phyloP scores from a whole-genome alignment of 139 green algal species.

The Chlamydomonas sphaeroides region DNA sequence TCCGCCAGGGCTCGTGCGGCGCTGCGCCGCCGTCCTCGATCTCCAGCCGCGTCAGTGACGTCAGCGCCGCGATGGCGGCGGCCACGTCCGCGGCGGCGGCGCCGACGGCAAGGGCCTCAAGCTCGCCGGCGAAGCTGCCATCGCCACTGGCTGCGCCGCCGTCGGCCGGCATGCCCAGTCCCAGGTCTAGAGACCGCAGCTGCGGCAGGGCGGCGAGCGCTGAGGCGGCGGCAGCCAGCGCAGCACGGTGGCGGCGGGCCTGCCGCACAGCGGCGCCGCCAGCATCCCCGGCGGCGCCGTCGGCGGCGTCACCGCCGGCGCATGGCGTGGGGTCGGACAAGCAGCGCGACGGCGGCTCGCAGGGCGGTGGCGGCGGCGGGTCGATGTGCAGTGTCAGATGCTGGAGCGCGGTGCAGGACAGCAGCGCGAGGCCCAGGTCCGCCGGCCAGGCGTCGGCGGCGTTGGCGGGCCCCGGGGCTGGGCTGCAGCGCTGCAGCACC shows the following conservation, averaged over 20 bases:
- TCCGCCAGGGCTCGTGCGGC: slow-evolving; percentile 6
- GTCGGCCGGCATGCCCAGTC: background rate
- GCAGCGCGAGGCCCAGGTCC: background rate
- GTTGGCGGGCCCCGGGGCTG: too few relatives aligned
- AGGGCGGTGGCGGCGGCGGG: too few relatives aligned
- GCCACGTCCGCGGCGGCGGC: background rate
- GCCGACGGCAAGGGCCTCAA: background rate
- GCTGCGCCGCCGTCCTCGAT: background rate
- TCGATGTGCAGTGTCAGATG: background rate
- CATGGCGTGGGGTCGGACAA: too few relatives aligned
- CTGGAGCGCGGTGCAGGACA: background rate
- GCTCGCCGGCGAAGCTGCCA: background rate
- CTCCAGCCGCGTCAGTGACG: background rate
- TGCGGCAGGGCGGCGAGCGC: background rate
- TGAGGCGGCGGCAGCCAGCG: too few relatives aligned
- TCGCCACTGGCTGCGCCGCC: background rate
- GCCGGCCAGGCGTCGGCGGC: background rate
- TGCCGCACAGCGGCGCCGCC: too few relatives aligned
- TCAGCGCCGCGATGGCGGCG: background rate
- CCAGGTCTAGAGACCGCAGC: slow-evolving; percentile 10
- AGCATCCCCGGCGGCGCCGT: background rate
- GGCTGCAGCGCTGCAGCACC: background rate
- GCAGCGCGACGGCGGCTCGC: too few relatives aligned
- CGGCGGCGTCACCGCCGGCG: too few relatives aligned
- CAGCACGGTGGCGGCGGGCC: too few relatives aligned